Conservation (phyloP, 2,329 filamentous ascomycete species). For the Colletotrichum zoysiae region DNA sequence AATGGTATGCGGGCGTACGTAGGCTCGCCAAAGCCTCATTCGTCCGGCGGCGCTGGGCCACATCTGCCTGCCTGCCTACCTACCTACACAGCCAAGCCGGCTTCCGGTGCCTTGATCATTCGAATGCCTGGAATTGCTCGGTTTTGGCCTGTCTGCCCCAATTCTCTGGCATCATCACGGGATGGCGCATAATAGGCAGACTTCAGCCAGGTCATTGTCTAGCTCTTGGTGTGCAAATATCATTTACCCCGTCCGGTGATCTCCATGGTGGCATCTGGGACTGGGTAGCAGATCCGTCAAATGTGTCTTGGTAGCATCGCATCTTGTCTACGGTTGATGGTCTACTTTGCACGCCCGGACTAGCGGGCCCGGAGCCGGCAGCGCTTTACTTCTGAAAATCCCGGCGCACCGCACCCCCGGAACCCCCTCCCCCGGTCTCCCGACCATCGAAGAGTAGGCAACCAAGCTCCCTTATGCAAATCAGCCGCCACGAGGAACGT, state of each 20-base stretch:
- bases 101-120: not conserved
- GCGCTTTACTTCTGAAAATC: not conserved
- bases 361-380: not conserved
- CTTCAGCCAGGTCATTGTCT: not conserved
- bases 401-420: not conserved
- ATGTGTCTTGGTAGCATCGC: not conserved
- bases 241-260: not conserved
- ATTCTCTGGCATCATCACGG: not conserved
- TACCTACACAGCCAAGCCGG: not conserved
- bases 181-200: conserved; percentile 1
- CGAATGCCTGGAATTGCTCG: not conserved
- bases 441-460: not conserved
- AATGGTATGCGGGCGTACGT: not conserved
- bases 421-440: not conserved
- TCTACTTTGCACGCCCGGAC: not conserved
- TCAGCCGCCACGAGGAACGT: not conserved
- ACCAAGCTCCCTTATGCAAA: not conserved
- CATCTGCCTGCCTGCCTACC: not conserved
- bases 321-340: not conserved
- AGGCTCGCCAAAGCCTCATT: not conserved
- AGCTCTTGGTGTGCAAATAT: not conserved
- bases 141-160: not conserved
- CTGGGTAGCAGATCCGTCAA: not conserved
- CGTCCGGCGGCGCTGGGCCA: not conserved
- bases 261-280: not conserved